A percentile compares a stretch with the other conserved stretches of the same genome.
These are phyloP conservation scores for Saccharomycopsis fibuligera DNA, from an alignment of 805 yeast species.

Conservation along the genomic window DNA sequence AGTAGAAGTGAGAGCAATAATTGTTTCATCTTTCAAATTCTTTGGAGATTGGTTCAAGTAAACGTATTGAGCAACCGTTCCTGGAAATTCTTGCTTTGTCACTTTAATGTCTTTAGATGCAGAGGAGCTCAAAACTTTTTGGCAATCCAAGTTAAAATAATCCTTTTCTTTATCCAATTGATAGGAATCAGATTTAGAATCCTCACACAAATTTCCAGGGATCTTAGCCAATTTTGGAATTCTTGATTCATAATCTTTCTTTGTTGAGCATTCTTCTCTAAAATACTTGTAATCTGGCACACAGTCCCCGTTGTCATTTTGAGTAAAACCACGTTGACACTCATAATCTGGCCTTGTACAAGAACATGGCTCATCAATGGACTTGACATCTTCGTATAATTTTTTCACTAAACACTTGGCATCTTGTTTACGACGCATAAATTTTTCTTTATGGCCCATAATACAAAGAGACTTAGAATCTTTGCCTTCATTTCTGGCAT, in stretches of 20 bases:
- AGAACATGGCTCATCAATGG: constrained; percentile 49
- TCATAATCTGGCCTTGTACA: constrained; percentile 67
- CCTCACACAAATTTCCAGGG: constrained; percentile 41
- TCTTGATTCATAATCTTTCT: constrained; percentile 23
- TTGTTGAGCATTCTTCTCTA: constrained; percentile 24
- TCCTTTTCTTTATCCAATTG: constrained; percentile 27
- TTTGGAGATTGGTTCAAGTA: constrained; percentile 52
- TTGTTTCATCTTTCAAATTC: constrained; percentile 50
- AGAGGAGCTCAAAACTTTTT: constrained; percentile 21
- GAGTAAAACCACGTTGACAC: constrained; percentile 51
- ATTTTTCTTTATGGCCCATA: constrained; percentile 61
- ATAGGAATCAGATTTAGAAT: constrained; percentile 17
- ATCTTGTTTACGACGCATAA: constrained; percentile 54
- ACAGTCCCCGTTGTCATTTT: constrained; percentile 39
- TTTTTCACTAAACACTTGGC: constrained; percentile 57
- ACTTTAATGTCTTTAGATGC: constrained; percentile 31
- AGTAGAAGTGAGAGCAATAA: constrained; percentile 52
- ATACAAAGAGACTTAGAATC: constrained; percentile 40
- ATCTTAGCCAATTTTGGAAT: constrained; percentile 23
- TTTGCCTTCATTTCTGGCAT: constrained; percentile 35
- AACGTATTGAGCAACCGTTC: constrained; percentile 46
- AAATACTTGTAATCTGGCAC: constrained; percentile 30
- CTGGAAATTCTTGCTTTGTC: constrained; percentile 40
- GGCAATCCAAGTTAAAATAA: constrained; percentile 28
- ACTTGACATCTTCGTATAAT: constrained; percentile 39